Conservation (phyloP, 495 filamentous ascomycete genomes). For the Aspergillus ostianus region DNA sequence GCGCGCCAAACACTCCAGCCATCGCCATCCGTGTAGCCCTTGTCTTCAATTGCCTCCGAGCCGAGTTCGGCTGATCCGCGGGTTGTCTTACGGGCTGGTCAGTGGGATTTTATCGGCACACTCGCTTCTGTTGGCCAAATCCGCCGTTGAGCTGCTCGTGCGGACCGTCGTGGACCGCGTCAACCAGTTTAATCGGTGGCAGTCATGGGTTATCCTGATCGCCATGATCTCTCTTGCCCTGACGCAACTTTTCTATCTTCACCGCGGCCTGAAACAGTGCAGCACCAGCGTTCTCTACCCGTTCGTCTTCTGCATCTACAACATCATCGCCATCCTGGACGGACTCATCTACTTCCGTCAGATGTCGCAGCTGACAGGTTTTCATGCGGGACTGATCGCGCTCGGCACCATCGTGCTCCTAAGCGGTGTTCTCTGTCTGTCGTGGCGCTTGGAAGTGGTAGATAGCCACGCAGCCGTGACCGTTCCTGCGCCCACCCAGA, state of each 20-base stretch:
- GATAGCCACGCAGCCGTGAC: constrained; percentile 51
- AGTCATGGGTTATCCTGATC: constrained; percentile 91
- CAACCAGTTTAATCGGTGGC: constrained; percentile 97
- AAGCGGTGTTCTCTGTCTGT: constrained; percentile 83
- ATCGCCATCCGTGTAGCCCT: constrained; percentile 44
- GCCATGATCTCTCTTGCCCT: constrained; percentile 80
- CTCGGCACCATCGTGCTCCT: constrained; percentile 86
- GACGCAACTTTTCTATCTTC: constrained; percentile 91
- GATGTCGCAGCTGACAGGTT: constrained; percentile 67
- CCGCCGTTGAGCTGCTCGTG: constrained; percentile 93
- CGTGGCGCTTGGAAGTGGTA: constrained; percentile 85
- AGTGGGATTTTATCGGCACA: constrained; percentile 95
- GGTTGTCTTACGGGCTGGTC: constrained; percentile 83
- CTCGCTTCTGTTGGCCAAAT: constrained; percentile 89
- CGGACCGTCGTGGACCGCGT: constrained; percentile 80
- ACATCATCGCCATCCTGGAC: constrained; percentile 97
- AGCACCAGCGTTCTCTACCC: constrained; percentile 97
- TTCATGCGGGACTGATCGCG: constrained; percentile 80
- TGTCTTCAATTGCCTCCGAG: constrained; percentile 28
- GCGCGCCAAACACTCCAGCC: constrained; percentile 30
- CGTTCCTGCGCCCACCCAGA: constrained; percentile 38
- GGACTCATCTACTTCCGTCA: constrained; percentile 97
- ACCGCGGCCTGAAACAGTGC: constrained; percentile 87
- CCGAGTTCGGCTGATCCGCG: constrained; percentile 75
- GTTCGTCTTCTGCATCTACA: constrained; percentile 98